Evolutionary conservation across 768 basidiomycete species (phyloP), one percentile per base, ranked within the genome.

Genomic region (Suillus bovinus): DNA sequence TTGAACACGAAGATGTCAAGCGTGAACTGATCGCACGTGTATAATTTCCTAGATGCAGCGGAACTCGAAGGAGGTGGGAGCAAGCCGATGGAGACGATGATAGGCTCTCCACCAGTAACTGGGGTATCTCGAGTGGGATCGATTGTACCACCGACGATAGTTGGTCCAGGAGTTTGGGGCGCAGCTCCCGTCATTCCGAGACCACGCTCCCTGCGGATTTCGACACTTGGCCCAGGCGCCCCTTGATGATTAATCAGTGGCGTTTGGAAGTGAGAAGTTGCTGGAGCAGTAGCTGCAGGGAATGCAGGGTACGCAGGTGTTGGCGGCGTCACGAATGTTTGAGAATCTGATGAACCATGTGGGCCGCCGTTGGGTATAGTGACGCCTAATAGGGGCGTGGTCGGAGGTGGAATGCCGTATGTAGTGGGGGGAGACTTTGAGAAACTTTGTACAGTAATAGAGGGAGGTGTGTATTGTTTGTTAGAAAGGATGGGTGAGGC

Each of bases 1-100:
- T 94, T 95, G 68, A 89, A 94, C 60, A 94, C 91, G 68, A 95
- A 94, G 3, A 94, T 88, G 64, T 95, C 93, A 68, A 95, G 74
- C 57, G 86, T 88, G 71, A 95, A 95, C 56, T 82, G 78, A 67
- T 91, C 86, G 31, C 89, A 77, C 20, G 90, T 90, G 65, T 85
- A 88, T 69, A 94, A 86, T 75, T 79, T 85, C 64, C 76, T 81
- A 3, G 36, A 39, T 17, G 47, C 34, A 58, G 62, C 11, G 36
- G 64, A 61, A 39, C 66, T 62, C 53, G 67, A 66, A 13, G 68
- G 69, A 1, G 70, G 61, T 11, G 72, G 72, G 24, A 79, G 70
- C 33, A 84, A 71, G 17, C 88, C 88, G 13, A 91, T 86, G 14
- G 89, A 91, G 36, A 93, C 84, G 17, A 93, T 80, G 63, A 93